phyloP scores from a whole-genome alignment of 768 basidiomycete genomes.

The Rhizopogon vinicolor region DNA sequence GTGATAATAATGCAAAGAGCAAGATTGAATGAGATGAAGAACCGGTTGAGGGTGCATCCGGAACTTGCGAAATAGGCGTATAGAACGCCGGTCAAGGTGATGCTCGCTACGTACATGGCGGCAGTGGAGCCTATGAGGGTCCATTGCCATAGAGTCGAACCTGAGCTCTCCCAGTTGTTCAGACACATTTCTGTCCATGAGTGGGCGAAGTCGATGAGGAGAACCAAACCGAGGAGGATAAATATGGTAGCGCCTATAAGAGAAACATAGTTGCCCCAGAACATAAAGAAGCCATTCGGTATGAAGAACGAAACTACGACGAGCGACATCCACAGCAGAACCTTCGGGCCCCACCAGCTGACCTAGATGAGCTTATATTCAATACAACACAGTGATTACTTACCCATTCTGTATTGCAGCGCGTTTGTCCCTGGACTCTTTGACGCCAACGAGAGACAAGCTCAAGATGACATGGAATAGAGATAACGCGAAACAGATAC shows the following conservation, averaged over 20 bases:
- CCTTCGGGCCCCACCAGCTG: constrained; percentile 99
- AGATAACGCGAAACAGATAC: constrained; percentile 92
- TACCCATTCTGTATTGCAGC: constrained; percentile 97
- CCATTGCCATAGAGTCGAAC: constrained; percentile 93
- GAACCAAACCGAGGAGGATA: constrained; percentile 94
- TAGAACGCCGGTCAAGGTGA: constrained; percentile 83
- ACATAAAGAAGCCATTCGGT: constrained; percentile 96
- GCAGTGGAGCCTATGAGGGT: constrained; percentile 90
- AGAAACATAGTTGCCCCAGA: constrained; percentile 93
- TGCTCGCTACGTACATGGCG: constrained; percentile 78
- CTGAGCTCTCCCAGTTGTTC: constrained; percentile 88
- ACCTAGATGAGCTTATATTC: constrained; percentile 10
- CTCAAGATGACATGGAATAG: constrained; percentile 86
- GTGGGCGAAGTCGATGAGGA: constrained; percentile 98
- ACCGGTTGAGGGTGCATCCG: constrained; percentile 88
- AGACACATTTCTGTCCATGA: constrained; percentile 97
- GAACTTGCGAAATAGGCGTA: constrained; percentile 89
- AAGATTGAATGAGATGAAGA: constrained; percentile 96
- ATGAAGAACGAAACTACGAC: constrained; percentile 86
- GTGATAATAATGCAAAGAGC: constrained; percentile 76
- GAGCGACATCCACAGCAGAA: constrained; percentile 83
- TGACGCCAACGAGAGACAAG: constrained; percentile 75
- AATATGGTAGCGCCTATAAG: constrained; percentile 91
- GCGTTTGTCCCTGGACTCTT: constrained; percentile 87
- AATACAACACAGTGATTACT: constrained; percentile 11